These are phyloP conservation scores for Russula sp. DNA, from an alignment of 768 basidiomycete species.

Conservation along the genomic window DNA sequence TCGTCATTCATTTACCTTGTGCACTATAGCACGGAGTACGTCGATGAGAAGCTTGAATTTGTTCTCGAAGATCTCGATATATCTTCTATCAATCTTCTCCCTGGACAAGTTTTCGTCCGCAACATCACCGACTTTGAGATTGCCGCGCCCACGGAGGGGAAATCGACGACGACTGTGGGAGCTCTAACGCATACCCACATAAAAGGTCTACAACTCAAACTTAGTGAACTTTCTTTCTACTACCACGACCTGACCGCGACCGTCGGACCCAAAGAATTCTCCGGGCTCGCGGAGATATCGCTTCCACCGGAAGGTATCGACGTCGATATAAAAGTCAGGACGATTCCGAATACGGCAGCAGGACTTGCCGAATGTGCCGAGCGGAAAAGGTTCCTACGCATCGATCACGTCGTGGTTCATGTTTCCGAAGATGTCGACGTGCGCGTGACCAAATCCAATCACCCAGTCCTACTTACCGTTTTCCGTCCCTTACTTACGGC, in stretches of 20 bases:
- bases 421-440: constrained; percentile 57
- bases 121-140: constrained; percentile 67
- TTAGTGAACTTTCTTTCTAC: constrained; percentile 70
- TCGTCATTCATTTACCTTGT: neutral
- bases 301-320: constrained; percentile 68
- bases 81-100: constrained; percentile 62
- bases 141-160: constrained; percentile 40
- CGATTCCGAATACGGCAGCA: constrained; percentile 51
- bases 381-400: constrained; percentile 51
- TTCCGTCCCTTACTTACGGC: constrained; percentile 60
- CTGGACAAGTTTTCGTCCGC: constrained; percentile 67
- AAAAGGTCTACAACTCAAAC: constrained; percentile 60
- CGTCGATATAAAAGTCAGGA: constrained; percentile 61
- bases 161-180: constrained; percentile 52
- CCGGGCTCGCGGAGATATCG: constrained; percentile 57
- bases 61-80: constrained; percentile 73
- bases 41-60: constrained; percentile 65
- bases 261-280: constrained; percentile 55
- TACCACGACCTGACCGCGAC: constrained; percentile 59
- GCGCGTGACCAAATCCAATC: constrained; percentile 58
- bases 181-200: constrained; percentile 63
- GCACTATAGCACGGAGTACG: constrained; percentile 61
- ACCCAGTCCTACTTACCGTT: constrained; percentile 55
- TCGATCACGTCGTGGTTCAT: constrained; percentile 54
- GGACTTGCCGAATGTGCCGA: constrained; percentile 46